These are phyloP conservation scores for Pseudocercospora cruenta DNA, from an alignment of 2,329 filamentous ascomycete genomes.

Conservation along the genomic window DNA sequence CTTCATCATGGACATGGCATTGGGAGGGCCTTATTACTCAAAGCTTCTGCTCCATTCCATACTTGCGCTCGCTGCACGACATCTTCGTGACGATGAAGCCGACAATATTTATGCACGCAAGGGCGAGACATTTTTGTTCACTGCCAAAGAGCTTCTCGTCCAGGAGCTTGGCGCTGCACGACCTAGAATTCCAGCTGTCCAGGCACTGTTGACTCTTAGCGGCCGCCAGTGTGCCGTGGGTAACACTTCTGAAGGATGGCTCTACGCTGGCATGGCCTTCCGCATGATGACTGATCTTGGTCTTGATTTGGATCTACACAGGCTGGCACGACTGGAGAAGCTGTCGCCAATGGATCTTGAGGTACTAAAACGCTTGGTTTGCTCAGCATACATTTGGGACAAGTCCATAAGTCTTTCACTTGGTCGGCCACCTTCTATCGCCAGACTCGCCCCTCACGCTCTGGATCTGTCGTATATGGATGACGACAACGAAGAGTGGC, in stretches of 20 bases:
- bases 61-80: constrained; percentile 8
- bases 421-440: not conserved
- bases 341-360: constrained; percentile 5
- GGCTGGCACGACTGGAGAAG: constrained; percentile 3
- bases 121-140: not conserved
- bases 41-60: constrained; percentile 12
- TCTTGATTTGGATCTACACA: constrained; percentile 4
- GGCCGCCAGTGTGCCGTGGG: constrained; percentile 11
- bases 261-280: constrained; percentile 11
- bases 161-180: constrained; percentile 4
- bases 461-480: not conserved
- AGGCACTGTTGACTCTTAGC: constrained; percentile 4
- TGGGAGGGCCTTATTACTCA: constrained; percentile 10
- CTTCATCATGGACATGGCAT: constrained; percentile 13
- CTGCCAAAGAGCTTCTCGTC: constrained; percentile 3
- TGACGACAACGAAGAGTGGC: constrained; percentile 5
- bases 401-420: constrained; percentile 11
- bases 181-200: constrained; percentile 9
- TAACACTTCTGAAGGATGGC: constrained; percentile 7
- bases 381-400: constrained; percentile 8
- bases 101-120: constrained; percentile 5
- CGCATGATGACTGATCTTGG: constrained; percentile 10
- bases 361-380: constrained; percentile 5
- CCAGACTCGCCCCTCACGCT: not conserved
- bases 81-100: not conserved